phyloP scores from a whole-genome alignment of 352 stramenopile genomes.

The Phytophthora cactorum region DNA sequence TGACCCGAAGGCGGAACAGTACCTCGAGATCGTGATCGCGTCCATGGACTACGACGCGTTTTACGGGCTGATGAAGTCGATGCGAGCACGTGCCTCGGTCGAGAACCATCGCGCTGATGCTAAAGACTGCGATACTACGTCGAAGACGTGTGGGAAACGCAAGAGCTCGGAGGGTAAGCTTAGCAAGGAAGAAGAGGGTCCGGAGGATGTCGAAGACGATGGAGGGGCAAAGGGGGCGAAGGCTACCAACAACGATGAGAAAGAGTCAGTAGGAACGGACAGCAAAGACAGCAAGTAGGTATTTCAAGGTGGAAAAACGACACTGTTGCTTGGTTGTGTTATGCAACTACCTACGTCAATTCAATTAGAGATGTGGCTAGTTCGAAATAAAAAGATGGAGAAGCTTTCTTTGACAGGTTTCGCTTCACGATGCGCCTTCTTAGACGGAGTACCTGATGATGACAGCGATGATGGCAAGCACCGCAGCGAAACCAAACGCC shows the following conservation, averaged over 20 bases:
- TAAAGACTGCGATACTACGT: conserved; percentile 29
- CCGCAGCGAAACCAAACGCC: conserved; percentile 27
- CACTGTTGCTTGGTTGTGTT: conserved; percentile 4
- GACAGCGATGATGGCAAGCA: conserved; percentile 41
- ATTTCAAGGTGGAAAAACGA: not conserved
- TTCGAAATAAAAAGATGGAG: conserved; percentile 21
- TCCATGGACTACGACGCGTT: conserved; percentile 85
- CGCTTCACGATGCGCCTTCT: not conserved
- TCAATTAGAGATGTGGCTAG: conserved; percentile 2
- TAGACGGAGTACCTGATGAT: conserved; percentile 35
- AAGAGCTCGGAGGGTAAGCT: conserved; percentile 30
- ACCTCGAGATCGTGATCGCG: conserved; percentile 76
- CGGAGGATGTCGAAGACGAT: conserved; percentile 34
- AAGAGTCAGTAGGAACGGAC: conserved; percentile 16
- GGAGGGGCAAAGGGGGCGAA: conserved; percentile 28
- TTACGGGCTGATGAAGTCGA: conserved; percentile 75
- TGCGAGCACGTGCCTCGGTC: conserved; percentile 58
- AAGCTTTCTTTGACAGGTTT: not conserved
- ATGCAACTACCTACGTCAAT: not conserved
- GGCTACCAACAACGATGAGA: conserved; percentile 27
- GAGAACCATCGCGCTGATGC: conserved; percentile 44
- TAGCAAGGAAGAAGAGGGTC: conserved; percentile 33
- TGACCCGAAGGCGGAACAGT: conserved; percentile 69
- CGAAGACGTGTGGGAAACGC: conserved; percentile 25
- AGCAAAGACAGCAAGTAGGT: conserved; percentile 36